Evolutionary conservation across 495 filamentous ascomycete species (phyloP).

Genomic region (Trichocladium antarcticum): DNA sequence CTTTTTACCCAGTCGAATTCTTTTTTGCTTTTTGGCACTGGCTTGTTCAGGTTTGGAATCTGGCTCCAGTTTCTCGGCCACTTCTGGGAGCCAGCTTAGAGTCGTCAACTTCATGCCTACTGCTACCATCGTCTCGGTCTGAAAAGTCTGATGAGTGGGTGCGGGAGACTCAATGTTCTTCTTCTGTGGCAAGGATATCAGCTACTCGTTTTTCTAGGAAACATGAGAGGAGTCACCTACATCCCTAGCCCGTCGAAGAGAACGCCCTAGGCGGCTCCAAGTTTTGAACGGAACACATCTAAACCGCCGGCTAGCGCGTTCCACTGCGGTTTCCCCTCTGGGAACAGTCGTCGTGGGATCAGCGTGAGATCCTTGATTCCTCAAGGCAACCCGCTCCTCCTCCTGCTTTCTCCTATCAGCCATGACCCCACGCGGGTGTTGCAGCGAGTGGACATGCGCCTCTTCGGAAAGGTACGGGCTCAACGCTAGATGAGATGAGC

Average conservation of each 20-base stretch:
- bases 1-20: slow-evolving; percentile 24
- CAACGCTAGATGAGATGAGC: slow-evolving; percentile 3
- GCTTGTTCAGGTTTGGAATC: neutral
- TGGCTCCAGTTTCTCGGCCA: neutral
- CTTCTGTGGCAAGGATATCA: too few species aligned
- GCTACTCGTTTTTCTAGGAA: too few species aligned
- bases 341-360: neutral
- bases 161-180: too few species aligned
- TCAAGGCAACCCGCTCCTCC: slow-evolving; percentile 15
- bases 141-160: neutral
- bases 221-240: neutral
- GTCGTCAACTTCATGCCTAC: too few species aligned
- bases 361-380: neutral
- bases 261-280: too few species aligned
- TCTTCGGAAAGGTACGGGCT: slow-evolving; percentile 29
- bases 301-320: too few species aligned
- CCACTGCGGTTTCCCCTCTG: neutral
- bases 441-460: slow-evolving; percentile 28
- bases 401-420: neutral
- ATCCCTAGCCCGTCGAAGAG: neutral
- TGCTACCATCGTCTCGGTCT: too few species aligned
- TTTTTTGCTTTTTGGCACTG: neutral
- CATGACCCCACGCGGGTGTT: slow-evolving; percentile 10
- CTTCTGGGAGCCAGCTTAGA: neutral
- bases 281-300: too few species aligned